Base-by-base conservation (phyloP, 306 rosid genomes). In the Casuarina glauca region DNA sequence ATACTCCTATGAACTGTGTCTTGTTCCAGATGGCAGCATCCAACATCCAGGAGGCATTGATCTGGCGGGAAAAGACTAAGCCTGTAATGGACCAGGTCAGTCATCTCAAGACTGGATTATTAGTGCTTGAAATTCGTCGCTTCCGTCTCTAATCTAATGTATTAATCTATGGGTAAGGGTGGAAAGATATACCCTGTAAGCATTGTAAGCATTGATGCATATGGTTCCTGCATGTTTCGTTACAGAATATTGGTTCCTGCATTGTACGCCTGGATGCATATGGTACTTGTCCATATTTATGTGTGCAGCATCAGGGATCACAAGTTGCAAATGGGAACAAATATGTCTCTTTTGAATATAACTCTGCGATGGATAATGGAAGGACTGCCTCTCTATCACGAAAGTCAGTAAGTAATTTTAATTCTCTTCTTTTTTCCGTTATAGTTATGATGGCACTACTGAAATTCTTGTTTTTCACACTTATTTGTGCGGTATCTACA, bases 291-390 rank as follows among this genome's bases (percentile, higher is more conserved):
- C 79, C 75, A 44, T 73, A 35, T 79, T 77, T 58, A 39, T 78
- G 51, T 80, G 42, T 87, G 89, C 93, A 95, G 99, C 99, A 95
- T 88, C 99, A 95, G 82, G 98, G 99, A 78, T 87, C 96, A 50
- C 97, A 87, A 72, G 82, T 86, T 81, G 69, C 94, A 76, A 95
- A 93, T 77, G 99, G 99, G 60, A 95, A 93, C 89, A 93, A 90
- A 77, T 95, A 89, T 86, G 82, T 93, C 80, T 93, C 97, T 84
- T 95, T 95, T 78, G 99, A 95, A 82, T 95, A 91, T 83, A 95
- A 95, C 85, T 91, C 99, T 71, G 99, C 97, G 73, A 95, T 95
- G 99, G 97, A 95, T 84, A 91, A 87, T 86, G 99, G 97, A 83
- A 91, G 93, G 87, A 89, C 95, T 50, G 92, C 92, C 82, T 95